Percentiles rank a stretch among this genome's conserved stretches.
These are phyloP conservation scores for Pycnococcus provasolii DNA, from an alignment of 139 green algal species.

Conservation along the genomic window DNA sequence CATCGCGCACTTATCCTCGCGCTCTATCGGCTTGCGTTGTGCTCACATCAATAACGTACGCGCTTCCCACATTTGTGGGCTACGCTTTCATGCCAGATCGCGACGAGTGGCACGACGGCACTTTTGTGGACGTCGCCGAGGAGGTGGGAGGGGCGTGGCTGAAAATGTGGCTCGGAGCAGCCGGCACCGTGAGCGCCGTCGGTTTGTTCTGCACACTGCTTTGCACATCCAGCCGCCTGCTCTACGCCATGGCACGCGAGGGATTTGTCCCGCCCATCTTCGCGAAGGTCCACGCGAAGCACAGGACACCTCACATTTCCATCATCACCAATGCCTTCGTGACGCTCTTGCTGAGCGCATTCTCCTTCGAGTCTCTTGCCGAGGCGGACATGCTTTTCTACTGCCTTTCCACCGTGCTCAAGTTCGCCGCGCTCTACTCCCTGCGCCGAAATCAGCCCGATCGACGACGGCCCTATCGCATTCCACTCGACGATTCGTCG, in stretches of 20 bases:
- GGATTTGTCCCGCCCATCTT: conserved; percentile 12
- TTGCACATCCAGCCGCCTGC: conserved; percentile 18
- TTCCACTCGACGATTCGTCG: too few species aligned
- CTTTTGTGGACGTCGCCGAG: conserved; percentile 20
- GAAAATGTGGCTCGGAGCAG: neutral
- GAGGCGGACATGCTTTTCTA: conserved; percentile 41
- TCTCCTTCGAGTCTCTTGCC: conserved; percentile 3
- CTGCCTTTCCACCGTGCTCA: conserved; percentile 32
- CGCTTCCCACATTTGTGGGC: neutral
- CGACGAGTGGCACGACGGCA: conserved; percentile 20
- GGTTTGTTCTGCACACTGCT: conserved; percentile 26
- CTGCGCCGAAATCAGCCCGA: too few species aligned
- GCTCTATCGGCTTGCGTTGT: conserved; percentile 8
- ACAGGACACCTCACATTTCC: conserved; percentile 23
- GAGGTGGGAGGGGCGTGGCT: conserved; percentile 11
- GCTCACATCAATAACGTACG: conserved; percentile 5
- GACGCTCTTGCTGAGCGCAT: conserved; percentile 9
- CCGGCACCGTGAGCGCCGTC: conserved; percentile 1
- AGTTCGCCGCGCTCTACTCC: conserved; percentile 30
- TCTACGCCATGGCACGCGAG: conserved; percentile 18
- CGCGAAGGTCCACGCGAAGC: conserved; percentile 14
- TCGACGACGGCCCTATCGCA: too few species aligned
- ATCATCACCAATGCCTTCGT: conserved; percentile 15
- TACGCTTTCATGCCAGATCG: neutral
- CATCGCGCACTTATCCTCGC: conserved; percentile 8